Evolutionary conservation across 306 rosid genomes (phyloP).

Genomic region (Ormosia emarginata): DNA sequence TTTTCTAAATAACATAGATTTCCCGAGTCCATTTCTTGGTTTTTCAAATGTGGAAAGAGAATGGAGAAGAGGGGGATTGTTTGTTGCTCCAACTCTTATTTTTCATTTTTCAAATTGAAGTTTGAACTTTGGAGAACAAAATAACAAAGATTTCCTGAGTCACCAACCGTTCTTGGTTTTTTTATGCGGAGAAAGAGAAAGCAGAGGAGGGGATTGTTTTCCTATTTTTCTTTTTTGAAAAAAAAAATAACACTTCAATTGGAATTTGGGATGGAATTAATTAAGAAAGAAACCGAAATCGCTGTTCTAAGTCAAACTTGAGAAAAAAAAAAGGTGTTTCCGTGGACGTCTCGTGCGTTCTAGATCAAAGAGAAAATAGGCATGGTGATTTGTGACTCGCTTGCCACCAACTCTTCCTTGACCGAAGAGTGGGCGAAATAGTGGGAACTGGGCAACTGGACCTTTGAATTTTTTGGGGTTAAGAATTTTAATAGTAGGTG

Average conservation of each 20-base stretch:
- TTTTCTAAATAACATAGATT: background rate
- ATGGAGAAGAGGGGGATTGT: background rate
- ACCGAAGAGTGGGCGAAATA: background rate
- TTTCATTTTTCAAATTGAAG: background rate
- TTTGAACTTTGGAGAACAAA: background rate
- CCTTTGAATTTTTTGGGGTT: background rate
- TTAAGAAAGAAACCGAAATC: background rate
- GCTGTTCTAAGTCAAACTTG: background rate
- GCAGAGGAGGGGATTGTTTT: background rate
- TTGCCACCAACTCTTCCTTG: background rate
- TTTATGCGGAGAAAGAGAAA: background rate
- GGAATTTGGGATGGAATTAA: background rate
- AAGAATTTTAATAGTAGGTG: background rate
- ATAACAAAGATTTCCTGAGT: background rate
- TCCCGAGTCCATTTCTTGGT: background rate
- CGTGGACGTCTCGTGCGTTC: too few species aligned
- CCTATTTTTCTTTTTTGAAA: too few species aligned
- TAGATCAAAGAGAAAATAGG: background rate
- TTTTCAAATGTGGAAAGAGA: background rate
- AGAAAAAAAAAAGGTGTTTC: too few species aligned
- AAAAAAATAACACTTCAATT: background rate
- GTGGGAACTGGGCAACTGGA: background rate
- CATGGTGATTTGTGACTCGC: background rate
- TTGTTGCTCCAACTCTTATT: background rate
- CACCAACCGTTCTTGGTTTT: background rate